Evolutionary conservation across 2,329 filamentous ascomycete genomes (phyloP).

Genomic region (Zarea fungicola): DNA sequence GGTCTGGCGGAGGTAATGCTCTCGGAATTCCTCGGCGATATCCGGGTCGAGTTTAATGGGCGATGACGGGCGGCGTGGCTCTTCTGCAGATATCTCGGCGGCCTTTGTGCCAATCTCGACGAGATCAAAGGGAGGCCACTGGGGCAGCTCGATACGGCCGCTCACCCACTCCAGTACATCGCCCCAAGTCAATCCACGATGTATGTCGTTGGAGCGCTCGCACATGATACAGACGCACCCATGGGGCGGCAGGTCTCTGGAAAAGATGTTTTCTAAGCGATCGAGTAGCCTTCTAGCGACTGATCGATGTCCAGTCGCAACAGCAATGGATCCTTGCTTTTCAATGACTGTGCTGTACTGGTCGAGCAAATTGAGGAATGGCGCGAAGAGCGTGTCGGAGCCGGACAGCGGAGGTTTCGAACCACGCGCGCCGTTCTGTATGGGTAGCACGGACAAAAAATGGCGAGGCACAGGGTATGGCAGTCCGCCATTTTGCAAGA

Average conservation of each 20-base stretch:
- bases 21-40: conserved; percentile 86
- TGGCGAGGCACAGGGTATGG: conserved; percentile 65
- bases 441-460: conserved; percentile 62
- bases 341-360: conserved; percentile 78
- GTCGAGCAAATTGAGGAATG: conserved; percentile 76
- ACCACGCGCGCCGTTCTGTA: conserved; percentile 49
- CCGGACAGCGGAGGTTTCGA: conserved; percentile 62
- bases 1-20: conserved; percentile 86
- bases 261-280: conserved; percentile 89
- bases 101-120: conserved; percentile 57
- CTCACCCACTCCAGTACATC: conserved; percentile 92
- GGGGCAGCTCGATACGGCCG: conserved; percentile 76
- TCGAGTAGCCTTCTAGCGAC: conserved; percentile 88
- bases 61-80: conserved; percentile 51
- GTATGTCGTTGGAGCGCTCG: conserved; percentile 53
- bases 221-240: conserved; percentile 87
- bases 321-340: conserved; percentile 84
- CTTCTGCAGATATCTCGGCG: conserved; percentile 55
- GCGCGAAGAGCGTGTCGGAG: conserved; percentile 71
- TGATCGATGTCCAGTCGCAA: conserved; percentile 90
- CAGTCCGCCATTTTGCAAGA: conserved; percentile 83
- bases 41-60: conserved; percentile 81
- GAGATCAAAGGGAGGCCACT: conserved; percentile 84
- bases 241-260: conserved; percentile 80
- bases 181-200: conserved; percentile 82